phyloP scores from a whole-genome alignment of 192 early-diverging fungal species.

The Podila epicladia region DNA sequence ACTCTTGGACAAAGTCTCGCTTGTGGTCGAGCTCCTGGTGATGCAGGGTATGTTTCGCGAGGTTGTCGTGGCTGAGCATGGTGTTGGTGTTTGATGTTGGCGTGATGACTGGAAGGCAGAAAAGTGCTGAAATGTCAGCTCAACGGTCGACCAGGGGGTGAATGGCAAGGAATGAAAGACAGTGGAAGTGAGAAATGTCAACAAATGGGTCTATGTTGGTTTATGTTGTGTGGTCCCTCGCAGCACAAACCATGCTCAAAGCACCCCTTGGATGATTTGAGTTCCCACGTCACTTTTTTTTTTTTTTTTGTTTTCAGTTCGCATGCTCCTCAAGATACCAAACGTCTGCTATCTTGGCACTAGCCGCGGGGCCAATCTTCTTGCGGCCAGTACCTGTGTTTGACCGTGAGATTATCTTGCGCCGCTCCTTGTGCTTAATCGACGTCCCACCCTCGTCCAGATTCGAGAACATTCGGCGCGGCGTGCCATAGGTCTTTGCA shows the following conservation, averaged over 20 bases:
- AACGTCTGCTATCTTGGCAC: slow-evolving; percentile 64
- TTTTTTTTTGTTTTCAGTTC: background rate
- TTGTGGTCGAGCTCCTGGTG: slow-evolving; percentile 17
- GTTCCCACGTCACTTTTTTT: background rate
- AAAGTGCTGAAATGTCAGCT: background rate
- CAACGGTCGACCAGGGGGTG: background rate
- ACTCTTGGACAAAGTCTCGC: slow-evolving; percentile 33
- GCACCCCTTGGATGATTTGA: no score
- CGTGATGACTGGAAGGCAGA: background rate
- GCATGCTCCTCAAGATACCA: slow-evolving; percentile 63
- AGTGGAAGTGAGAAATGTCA: background rate
- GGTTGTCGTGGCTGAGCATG: slow-evolving; percentile 24
- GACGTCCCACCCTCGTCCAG: slow-evolving; percentile 23
- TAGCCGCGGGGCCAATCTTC: slow-evolving; percentile 61
- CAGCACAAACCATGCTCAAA: no score
- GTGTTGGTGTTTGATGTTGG: no score
- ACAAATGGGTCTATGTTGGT: no score
- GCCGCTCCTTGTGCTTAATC: slow-evolving; percentile 26
- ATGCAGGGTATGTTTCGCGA: slow-evolving; percentile 20
- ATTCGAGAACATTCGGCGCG: slow-evolving; percentile 59
- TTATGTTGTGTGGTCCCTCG: no score
- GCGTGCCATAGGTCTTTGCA: slow-evolving; percentile 73
- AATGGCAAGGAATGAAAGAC: background rate
- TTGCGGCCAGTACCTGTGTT: slow-evolving; percentile 44
- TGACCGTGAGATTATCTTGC: slow-evolving; percentile 58